Evolutionary conservation across 176 grass and related monocot genomes (phyloP).

Genomic region (Rhipidocladum racemiflorum): DNA sequence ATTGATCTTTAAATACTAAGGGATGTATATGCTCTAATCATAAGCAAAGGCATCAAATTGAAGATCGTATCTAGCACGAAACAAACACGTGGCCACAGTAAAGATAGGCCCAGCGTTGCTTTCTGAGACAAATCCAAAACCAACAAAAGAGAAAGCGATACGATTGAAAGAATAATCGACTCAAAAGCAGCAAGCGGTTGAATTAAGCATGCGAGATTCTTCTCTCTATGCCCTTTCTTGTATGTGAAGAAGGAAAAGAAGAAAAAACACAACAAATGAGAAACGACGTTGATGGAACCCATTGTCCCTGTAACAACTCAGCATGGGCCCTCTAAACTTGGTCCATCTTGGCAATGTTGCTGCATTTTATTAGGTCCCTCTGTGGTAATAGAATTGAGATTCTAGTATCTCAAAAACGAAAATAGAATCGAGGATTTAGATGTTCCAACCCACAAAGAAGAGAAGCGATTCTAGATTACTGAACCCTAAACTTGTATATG

Average conservation of each 20-base stretch:
- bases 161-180: conserved; percentile 25
- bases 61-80: not conserved
- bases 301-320: not conserved
- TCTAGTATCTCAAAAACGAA: not conserved
- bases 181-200: not conserved
- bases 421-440: not conserved
- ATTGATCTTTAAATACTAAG: too few relatives aligned
- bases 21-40: too few relatives aligned
- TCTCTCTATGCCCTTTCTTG: not conserved
- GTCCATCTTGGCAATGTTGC: not conserved
- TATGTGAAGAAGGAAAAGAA: not conserved
- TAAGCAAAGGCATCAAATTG: too few relatives aligned
- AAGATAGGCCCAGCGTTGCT: not conserved
- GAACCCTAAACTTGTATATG: not conserved
- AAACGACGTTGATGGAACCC: conserved; percentile 19
- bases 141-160: not conserved
- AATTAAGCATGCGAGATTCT: not conserved
- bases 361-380: not conserved
- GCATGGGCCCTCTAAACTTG: not conserved
- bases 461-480: too few relatives aligned
- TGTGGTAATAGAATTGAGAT: not conserved
- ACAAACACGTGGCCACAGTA: not conserved
- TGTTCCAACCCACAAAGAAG: not conserved
- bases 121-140: conserved; percentile 16
- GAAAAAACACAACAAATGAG: not conserved